Conservation (phyloP, 192 early-diverging fungal genomes). For the Backusella liffmaniae region DNA sequence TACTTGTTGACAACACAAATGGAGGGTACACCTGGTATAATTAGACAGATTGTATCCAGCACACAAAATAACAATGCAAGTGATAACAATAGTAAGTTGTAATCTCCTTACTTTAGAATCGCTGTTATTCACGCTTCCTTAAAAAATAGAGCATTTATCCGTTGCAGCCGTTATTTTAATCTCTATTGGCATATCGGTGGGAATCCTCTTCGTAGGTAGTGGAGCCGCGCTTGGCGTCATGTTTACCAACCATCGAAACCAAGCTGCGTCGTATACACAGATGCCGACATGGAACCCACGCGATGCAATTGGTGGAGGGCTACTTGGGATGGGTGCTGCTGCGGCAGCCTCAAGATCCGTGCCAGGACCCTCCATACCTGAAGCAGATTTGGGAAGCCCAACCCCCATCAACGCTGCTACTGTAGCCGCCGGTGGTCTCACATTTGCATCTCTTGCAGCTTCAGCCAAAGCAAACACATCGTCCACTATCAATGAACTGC, state of each 20-base stretch:
- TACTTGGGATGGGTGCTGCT: neutral
- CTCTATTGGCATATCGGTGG: conserved; percentile 64
- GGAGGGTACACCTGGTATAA: conserved; percentile 23
- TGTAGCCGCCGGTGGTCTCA: neutral
- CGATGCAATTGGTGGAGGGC: neutral
- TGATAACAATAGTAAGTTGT: conserved; percentile 18
- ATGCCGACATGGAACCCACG: conserved; percentile 6
- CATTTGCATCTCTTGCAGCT: conserved; percentile 1
- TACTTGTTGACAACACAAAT: conserved; percentile 37
- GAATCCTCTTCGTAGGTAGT: neutral
- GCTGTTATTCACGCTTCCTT: neutral
- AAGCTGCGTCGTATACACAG: neutral
- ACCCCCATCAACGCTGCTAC: neutral
- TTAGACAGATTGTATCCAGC: conserved; percentile 22
- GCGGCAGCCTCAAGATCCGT: neutral
- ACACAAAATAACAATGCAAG: neutral
- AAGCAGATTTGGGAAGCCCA: neutral
- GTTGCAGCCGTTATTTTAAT: conserved; percentile 65
- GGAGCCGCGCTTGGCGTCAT: conserved; percentile 32
- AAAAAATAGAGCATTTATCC: conserved; percentile 34
- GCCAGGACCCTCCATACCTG: neutral
- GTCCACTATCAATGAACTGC: neutral
- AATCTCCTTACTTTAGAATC: too few relatives aligned
- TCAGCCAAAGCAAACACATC: neutral
- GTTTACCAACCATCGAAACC: conserved; percentile 38